Percentiles rank a stretch among this genome's conserved stretches.
phyloP scores from a whole-genome alignment of 2,329 filamentous ascomycete species.

The Colletotrichum brevisporum region DNA sequence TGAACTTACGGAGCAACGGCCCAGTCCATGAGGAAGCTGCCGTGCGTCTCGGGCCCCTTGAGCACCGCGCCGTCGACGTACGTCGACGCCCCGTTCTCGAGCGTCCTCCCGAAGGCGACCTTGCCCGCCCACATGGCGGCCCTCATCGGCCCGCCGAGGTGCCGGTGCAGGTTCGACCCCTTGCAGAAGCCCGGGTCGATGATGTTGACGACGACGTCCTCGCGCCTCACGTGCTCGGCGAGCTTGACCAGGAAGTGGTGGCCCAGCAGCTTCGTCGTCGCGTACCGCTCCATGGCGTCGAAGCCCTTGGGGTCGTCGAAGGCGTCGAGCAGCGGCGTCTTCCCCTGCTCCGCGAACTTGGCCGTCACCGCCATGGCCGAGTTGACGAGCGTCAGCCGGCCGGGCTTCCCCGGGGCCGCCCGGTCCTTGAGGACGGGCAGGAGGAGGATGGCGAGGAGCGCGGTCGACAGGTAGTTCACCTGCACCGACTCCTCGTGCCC shows the following conservation, averaged over 20 bases:
- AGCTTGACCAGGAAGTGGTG: conserved; percentile 54
- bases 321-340: conserved; percentile 43
- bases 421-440: conserved; percentile 51
- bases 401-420: conserved; percentile 40
- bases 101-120: conserved; percentile 46
- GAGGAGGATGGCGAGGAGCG: conserved; percentile 57
- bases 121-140: conserved; percentile 34
- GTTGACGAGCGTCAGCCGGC: conserved; percentile 48
- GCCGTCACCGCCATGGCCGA: conserved; percentile 47
- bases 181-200: conserved; percentile 60
- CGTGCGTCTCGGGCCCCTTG: conserved; percentile 63
- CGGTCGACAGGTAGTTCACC: conserved; percentile 67
- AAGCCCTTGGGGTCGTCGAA: conserved; percentile 49
- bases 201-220: conserved; percentile 61
- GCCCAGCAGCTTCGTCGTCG: conserved; percentile 48
- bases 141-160: conserved; percentile 31
- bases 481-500: conserved; percentile 60
- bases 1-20: conserved; percentile 58
- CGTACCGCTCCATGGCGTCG: conserved; percentile 43
- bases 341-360: conserved; percentile 44
- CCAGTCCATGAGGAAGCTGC: conserved; percentile 63
- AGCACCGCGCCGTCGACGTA: conserved; percentile 61
- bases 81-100: conserved; percentile 57
- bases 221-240: conserved; percentile 51
- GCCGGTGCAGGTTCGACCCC: conserved; percentile 57